Percentiles rank a stretch among this genome's conserved stretches.
Conservation (phyloP, 2,329 filamentous ascomycete genomes). For the Fusarium bactridioides region DNA sequence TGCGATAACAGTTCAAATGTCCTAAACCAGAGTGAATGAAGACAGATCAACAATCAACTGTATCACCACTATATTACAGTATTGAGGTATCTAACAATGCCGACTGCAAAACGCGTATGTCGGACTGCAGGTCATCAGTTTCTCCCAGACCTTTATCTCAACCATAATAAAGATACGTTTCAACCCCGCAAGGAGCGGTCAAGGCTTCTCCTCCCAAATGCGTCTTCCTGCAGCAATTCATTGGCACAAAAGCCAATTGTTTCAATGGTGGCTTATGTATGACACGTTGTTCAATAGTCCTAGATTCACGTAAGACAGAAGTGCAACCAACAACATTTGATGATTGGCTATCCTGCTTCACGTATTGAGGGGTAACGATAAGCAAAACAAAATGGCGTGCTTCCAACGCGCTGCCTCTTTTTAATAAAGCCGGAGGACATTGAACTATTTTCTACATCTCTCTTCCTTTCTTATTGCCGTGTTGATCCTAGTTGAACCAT, state of each 20-base stretch:
- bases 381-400: neutral
- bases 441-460: rapidly evolving
- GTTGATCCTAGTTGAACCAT: neutral
- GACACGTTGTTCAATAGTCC: neutral
- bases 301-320: neutral
- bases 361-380: neutral
- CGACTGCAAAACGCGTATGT: too few relatives aligned
- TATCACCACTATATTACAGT: rapidly evolving
- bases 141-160: too few relatives aligned
- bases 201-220: neutral
- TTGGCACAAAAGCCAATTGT: neutral
- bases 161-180: neutral
- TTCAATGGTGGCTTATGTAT: neutral
- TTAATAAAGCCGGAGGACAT: too few relatives aligned
- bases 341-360: neutral
- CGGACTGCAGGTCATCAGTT: too few relatives aligned
- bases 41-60: rapidly evolving
- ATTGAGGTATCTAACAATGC: too few relatives aligned
- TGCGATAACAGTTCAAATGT: rapidly evolving
- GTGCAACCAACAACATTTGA: neutral
- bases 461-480: rapidly evolving
- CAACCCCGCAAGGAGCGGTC: neutral
- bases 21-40: neutral
- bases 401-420: neutral
- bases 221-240: neutral